These are phyloP conservation scores for Aspergillus sojae DNA, from an alignment of 2,329 filamentous ascomycete genomes.

Conservation along the genomic window DNA sequence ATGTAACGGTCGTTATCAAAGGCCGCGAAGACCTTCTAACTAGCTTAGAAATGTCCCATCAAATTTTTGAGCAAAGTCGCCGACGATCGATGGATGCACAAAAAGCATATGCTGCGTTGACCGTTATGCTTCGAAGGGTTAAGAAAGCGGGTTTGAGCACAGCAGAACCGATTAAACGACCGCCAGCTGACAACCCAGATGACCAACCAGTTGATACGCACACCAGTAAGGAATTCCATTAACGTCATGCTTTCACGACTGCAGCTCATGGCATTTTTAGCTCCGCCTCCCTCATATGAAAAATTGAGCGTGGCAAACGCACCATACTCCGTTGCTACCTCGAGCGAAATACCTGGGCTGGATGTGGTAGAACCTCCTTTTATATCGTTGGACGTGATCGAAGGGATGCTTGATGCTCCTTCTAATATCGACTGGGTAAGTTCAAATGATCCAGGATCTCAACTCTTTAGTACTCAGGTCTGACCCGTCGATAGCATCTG, in stretches of 20 bases:
- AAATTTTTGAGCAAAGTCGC: slow-evolving; percentile 28
- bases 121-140: slow-evolving; percentile 32
- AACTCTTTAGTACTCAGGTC: not conserved
- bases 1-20: slow-evolving; percentile 16
- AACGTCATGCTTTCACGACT: not conserved
- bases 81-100: slow-evolving; percentile 31
- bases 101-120: slow-evolving; percentile 29
- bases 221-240: not conserved
- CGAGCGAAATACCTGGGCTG: slow-evolving; percentile 5
- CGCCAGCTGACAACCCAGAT: not conserved
- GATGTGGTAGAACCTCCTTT: slow-evolving; percentile 12
- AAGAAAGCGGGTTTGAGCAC: slow-evolving; percentile 10
- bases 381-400: slow-evolving; percentile 31
- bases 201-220: not conserved
- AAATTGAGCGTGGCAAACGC: slow-evolving; percentile 9
- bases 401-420: slow-evolving; percentile 37
- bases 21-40: slow-evolving; percentile 27
- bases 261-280: slow-evolving; percentile 1
- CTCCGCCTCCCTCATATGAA: slow-evolving; percentile 19
- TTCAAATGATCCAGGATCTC: not conserved
- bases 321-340: slow-evolving; percentile 3
- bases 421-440: slow-evolving; percentile 39
- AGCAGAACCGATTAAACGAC: not conserved
- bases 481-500: slow-evolving; percentile 19
- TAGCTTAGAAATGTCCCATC: slow-evolving; percentile 30